Conservation (phyloP, 805 yeast species). For the Blastobotrys terrestris region DNA sequence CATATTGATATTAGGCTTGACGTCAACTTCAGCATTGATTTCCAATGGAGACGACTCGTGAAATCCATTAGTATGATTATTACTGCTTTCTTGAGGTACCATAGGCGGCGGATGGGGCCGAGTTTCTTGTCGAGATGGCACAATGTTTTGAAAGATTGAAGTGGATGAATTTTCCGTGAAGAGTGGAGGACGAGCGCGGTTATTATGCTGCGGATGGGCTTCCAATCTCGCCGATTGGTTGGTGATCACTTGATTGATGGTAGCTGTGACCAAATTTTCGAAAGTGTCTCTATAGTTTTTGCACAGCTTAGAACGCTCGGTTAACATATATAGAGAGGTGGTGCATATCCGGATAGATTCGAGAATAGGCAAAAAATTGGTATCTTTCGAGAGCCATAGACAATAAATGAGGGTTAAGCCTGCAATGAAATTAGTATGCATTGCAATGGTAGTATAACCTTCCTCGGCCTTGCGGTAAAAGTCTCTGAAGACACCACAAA, state of each 20-base stretch:
- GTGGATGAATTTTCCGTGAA: not conserved
- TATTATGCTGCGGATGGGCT: slow-evolving; percentile 34
- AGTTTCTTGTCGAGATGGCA: no score
- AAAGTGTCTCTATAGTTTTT: slow-evolving; percentile 58
- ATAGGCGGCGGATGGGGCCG: no score
- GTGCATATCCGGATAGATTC: slow-evolving; percentile 64
- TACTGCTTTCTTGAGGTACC: no score
- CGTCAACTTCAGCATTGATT: not conserved
- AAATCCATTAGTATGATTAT: no score
- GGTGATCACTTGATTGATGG: slow-evolving; percentile 54
- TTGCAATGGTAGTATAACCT: slow-evolving; percentile 61
- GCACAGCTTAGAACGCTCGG: slow-evolving; percentile 59
- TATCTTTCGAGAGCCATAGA: slow-evolving; percentile 59
- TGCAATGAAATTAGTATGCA: slow-evolving; percentile 62
- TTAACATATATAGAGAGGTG: slow-evolving; percentile 56
- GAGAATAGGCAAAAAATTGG: slow-evolving; percentile 32
- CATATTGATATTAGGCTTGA: not conserved
- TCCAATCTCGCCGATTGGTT: no score
- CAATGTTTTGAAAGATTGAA: slow-evolving; percentile 1
- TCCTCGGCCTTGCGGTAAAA: slow-evolving; percentile 56
- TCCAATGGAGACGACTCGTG: not conserved
- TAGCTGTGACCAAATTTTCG: slow-evolving; percentile 60
- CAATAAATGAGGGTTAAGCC: slow-evolving; percentile 64
- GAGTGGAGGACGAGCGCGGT: slow-evolving; percentile 1
- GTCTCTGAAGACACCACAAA: slow-evolving; percentile 56